A percentile compares a stretch with the other conserved stretches of the same genome.
These are phyloP conservation scores for Termitomyces bulborhizus DNA, from an alignment of 768 basidiomycete species.

Conservation along the genomic window DNA sequence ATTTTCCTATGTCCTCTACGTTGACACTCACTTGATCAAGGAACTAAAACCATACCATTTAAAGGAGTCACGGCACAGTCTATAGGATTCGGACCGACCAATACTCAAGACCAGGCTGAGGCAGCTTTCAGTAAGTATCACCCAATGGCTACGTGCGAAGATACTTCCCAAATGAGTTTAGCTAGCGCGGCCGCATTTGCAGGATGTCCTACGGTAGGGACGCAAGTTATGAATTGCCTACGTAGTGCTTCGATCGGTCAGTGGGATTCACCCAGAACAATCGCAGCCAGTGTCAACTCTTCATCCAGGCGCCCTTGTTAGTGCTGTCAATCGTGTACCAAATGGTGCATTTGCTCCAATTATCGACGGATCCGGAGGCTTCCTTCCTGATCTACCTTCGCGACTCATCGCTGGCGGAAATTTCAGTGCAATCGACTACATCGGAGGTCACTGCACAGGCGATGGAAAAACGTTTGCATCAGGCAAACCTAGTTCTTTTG, in stretches of 20 bases:
- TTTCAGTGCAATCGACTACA: slow-evolving; percentile 26
- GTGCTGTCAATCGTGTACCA: slow-evolving; percentile 30
- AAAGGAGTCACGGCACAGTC: slow-evolving; percentile 35
- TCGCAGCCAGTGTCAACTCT: not conserved
- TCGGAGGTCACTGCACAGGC: slow-evolving; percentile 37
- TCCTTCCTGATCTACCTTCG: slow-evolving; percentile 30
- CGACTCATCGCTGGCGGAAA: slow-evolving; percentile 26
- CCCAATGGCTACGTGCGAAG: not conserved
- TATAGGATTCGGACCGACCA: slow-evolving; percentile 34
- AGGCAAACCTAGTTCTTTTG: slow-evolving; percentile 28
- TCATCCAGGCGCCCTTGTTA: slow-evolving; percentile 26
- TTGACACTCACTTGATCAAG: not conserved
- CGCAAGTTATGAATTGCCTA: not conserved
- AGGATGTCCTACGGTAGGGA: not conserved
- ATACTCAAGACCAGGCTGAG: slow-evolving; percentile 21
- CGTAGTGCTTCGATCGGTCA: not conserved
- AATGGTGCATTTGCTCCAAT: slow-evolving; percentile 24
- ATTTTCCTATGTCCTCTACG: slow-evolving; percentile 16
- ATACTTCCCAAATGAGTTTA: not conserved
- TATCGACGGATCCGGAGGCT: slow-evolving; percentile 21
- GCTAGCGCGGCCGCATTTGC: not conserved
- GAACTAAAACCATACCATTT: slow-evolving; percentile 27
- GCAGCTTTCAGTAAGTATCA: slow-evolving; percentile 26
- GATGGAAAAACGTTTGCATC: slow-evolving; percentile 36
- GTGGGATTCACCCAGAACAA: not conserved